These are phyloP conservation scores for Fusarium euwallaceae DNA, from an alignment of 2,329 filamentous ascomycete species.

Conservation along the genomic window DNA sequence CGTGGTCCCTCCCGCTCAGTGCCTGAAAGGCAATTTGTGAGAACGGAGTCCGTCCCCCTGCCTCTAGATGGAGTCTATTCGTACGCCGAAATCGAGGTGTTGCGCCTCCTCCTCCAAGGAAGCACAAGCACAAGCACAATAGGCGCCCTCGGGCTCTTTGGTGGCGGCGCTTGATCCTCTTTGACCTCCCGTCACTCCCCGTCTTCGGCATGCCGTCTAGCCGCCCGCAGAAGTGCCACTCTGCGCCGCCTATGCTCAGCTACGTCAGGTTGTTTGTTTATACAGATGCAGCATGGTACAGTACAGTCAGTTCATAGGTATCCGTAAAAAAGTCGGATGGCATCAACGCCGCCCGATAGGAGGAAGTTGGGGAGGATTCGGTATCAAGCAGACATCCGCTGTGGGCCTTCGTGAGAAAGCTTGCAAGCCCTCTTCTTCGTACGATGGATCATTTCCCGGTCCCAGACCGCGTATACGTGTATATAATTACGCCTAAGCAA, in stretches of 20 bases:
- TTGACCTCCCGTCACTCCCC: slow-evolving; percentile 1
- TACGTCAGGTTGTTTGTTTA: slow-evolving; percentile 5
- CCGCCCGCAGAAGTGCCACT: neutral
- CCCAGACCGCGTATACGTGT: neutral
- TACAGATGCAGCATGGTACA: neutral
- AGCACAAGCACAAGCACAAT: too few relatives aligned
- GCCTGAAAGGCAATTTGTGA: slow-evolving; percentile 5
- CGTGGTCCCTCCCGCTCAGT: neutral
- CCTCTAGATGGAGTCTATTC: neutral
- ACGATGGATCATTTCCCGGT: neutral
- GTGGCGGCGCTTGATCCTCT: slow-evolving; percentile 11
- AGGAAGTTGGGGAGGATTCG: neutral
- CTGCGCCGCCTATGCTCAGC: slow-evolving; percentile 4
- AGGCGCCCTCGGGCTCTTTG: neutral
- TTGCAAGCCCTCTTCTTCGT: slow-evolving; percentile 1
- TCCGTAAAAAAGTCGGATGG: slow-evolving; percentile 7
- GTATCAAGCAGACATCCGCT: neutral
- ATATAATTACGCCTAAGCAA: neutral
- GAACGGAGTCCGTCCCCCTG: neutral
- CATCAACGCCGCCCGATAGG: neutral
- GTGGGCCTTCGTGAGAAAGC: neutral
- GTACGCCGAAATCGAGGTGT: too few relatives aligned
- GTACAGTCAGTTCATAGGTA: neutral
- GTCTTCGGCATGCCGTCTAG: neutral
- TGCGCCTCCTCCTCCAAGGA: too few relatives aligned